Conservation (phyloP, 2,329 filamentous ascomycete genomes). For the Colletotrichum trifolii region DNA sequence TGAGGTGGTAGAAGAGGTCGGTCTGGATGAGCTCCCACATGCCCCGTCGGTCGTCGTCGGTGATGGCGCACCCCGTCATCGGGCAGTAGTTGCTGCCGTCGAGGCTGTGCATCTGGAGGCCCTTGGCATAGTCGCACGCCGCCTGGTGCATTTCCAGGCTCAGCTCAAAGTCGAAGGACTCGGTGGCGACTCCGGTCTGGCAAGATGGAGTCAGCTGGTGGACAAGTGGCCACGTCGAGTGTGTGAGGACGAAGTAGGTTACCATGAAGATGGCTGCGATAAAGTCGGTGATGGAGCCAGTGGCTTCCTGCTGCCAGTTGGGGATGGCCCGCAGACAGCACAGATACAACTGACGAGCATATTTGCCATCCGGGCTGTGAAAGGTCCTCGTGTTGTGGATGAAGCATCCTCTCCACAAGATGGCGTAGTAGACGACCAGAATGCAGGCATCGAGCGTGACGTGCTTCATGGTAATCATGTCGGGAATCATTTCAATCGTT, state of each 20-base stretch:
- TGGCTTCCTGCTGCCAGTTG: constrained; percentile 45
- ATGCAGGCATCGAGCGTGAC: constrained; percentile 45
- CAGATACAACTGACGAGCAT: constrained; percentile 42
- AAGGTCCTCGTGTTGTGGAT: constrained; percentile 19
- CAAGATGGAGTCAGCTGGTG: too few species aligned
- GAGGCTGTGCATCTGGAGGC: constrained; percentile 45
- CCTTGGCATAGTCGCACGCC: constrained; percentile 46
- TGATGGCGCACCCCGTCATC: constrained; percentile 4
- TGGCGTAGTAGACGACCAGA: constrained; percentile 45
- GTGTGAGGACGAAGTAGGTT: background rate
- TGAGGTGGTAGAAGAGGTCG: constrained; percentile 46
- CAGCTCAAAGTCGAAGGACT: constrained; percentile 47
- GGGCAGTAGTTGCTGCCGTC: constrained; percentile 40
- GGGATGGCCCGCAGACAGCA: constrained; percentile 45
- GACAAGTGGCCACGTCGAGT: too few species aligned
- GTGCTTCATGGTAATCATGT: constrained; percentile 42
- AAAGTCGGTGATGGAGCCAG: constrained; percentile 44
- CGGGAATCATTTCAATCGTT: constrained; percentile 45
- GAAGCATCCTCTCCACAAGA: constrained; percentile 45
- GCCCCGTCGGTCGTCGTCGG: constrained; percentile 42
- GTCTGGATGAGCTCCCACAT: constrained; percentile 49
- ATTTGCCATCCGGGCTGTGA: constrained; percentile 33
- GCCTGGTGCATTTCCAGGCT: constrained; percentile 45
- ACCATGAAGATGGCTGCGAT: constrained; percentile 46
- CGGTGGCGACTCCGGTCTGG: constrained; percentile 43